A percentile compares a stretch with the other conserved stretches of the same genome.
phyloP scores from a whole-genome alignment of 2,329 filamentous ascomycete genomes.

The Talaromyces sp. region DNA sequence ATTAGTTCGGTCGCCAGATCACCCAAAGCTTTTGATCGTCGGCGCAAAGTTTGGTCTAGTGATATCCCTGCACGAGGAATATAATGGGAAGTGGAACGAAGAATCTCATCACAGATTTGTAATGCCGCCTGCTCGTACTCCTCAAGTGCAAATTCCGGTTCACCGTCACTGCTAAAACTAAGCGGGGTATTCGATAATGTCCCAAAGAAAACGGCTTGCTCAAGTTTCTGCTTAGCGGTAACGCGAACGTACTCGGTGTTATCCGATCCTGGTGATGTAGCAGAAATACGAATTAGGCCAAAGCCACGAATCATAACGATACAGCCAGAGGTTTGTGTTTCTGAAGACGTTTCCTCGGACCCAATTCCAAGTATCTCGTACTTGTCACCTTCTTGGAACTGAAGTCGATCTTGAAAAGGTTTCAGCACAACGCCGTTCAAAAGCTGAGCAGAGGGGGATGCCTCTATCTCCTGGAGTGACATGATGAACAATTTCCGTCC shows the following conservation, averaged over 20 bases:
- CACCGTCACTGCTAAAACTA: conserved; percentile 69
- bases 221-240: conserved; percentile 82
- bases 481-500: conserved; percentile 72
- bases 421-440: conserved; percentile 61
- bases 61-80: conserved; percentile 71
- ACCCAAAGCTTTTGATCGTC: conserved; percentile 68
- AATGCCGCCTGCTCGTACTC: conserved; percentile 77
- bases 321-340: conserved; percentile 41
- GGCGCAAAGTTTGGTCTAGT: conserved; percentile 74
- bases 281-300: conserved; percentile 55
- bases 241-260: conserved; percentile 56
- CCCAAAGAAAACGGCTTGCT: conserved; percentile 93
- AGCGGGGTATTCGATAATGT: conserved; percentile 78
- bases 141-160: conserved; percentile 62
- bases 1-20: conserved; percentile 71
- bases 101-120: conserved; percentile 73
- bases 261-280: conserved; percentile 31
- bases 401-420: conserved; percentile 81
- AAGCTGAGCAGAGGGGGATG: conserved; percentile 73
- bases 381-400: conserved; percentile 59
- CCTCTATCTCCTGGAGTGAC: conserved; percentile 65
- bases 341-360: conserved; percentile 43
- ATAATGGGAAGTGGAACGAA: conserved; percentile 71
- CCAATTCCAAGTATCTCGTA: conserved; percentile 51
- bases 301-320: conserved; percentile 56